Conservation (phyloP, 139 green algal genomes). For the Coelastrella sp. region DNA sequence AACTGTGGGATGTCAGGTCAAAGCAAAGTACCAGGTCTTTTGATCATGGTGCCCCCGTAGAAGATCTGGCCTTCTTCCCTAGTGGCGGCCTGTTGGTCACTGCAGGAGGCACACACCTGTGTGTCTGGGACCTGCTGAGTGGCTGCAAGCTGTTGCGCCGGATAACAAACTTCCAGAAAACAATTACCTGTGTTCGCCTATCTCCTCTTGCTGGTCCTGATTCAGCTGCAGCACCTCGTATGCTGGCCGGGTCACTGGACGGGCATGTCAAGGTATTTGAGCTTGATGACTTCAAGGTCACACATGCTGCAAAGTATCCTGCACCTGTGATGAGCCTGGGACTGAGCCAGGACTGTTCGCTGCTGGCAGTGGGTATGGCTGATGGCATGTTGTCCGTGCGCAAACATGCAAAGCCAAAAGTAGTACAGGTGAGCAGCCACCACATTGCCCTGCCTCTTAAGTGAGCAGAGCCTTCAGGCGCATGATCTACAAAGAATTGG, state of each 20-base stretch:
- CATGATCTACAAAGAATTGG: too few relatives aligned
- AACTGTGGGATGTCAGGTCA: slow-evolving; percentile 88
- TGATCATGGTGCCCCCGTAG: slow-evolving; percentile 86
- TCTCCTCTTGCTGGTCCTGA: slow-evolving; percentile 65
- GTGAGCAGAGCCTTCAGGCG: too few relatives aligned
- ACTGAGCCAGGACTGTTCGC: slow-evolving; percentile 73
- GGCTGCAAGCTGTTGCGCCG: slow-evolving; percentile 81
- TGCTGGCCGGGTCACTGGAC: slow-evolving; percentile 93
- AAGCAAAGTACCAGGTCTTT: slow-evolving; percentile 55
- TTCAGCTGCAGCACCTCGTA: slow-evolving; percentile 69
- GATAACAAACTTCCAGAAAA: slow-evolving; percentile 95
- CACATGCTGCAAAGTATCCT: slow-evolving; percentile 83
- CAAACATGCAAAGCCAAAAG: slow-evolving; percentile 54
- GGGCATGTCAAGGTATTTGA: slow-evolving; percentile 96
- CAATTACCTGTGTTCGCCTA: slow-evolving; percentile 83
- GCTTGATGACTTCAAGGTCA: slow-evolving; percentile 84
- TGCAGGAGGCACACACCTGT: slow-evolving; percentile 82
- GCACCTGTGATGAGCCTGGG: slow-evolving; percentile 81
- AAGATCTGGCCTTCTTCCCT: slow-evolving; percentile 85
- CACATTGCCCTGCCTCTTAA: too few relatives aligned
- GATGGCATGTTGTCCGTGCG: slow-evolving; percentile 83
- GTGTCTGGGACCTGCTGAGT: slow-evolving; percentile 85
- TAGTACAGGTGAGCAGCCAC: slow-evolving; percentile 16
- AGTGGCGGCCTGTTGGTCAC: slow-evolving; percentile 78
- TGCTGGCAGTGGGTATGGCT: slow-evolving; percentile 90